These are phyloP conservation scores for Jimgerdemannia flammicorona DNA, from an alignment of 192 early-diverging fungal species.

Conservation along the genomic window DNA sequence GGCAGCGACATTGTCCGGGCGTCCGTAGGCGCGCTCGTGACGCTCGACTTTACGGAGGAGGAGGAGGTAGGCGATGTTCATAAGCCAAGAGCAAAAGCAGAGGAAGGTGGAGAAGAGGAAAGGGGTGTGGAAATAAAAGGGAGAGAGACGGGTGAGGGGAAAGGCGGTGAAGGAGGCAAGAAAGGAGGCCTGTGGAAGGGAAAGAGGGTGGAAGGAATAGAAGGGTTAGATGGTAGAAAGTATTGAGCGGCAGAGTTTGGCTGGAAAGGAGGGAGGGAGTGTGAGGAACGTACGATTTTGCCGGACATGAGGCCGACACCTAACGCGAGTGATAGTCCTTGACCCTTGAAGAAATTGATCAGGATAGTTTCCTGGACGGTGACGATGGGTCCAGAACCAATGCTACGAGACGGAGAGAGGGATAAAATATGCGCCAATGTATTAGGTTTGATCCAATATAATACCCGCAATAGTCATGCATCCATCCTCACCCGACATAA, in stretches of 20 bases:
- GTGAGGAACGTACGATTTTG: conserved; percentile 1
- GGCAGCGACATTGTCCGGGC: conserved; percentile 29
- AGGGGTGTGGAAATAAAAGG: conserved; percentile 1
- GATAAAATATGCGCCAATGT: conserved; percentile 1
- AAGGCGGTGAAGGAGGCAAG: conserved; percentile 5
- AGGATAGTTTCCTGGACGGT: conserved; percentile 2
- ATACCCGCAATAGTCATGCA: too few relatives aligned
- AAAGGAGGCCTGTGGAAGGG: conserved; percentile 4
- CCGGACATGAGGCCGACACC: conserved; percentile 4
- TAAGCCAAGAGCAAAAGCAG: conserved; percentile 62
- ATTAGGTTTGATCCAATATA: neutral
- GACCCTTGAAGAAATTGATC: conserved; percentile 5
- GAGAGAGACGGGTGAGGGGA: conserved; percentile 13
- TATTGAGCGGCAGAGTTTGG: too few relatives aligned
- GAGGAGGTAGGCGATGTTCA: conserved; percentile 65
- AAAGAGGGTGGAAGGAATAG: neutral
- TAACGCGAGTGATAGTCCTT: neutral
- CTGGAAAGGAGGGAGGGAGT: neutral
- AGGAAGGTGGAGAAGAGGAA: conserved; percentile 50
- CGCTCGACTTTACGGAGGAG: conserved; percentile 41
- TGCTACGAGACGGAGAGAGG: neutral
- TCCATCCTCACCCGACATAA: too few relatives aligned
- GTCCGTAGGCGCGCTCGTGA: conserved; percentile 23
- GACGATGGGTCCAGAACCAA: neutral
- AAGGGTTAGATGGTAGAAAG: conserved; percentile 14